Base-by-base conservation (phyloP, 768 basidiomycete species). In the Collybiopsis confluens region DNA sequence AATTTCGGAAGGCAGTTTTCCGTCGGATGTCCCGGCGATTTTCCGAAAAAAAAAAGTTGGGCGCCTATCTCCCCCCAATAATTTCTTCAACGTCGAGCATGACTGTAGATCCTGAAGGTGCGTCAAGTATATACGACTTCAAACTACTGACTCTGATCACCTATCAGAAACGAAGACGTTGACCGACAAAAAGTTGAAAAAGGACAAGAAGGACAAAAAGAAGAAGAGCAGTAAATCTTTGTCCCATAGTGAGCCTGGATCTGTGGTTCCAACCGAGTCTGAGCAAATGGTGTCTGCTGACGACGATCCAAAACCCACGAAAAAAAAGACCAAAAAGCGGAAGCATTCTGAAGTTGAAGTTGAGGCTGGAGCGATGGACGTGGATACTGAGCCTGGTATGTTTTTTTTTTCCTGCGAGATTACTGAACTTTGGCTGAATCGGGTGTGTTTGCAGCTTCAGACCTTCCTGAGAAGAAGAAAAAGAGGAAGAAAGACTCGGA, bases 251-350 rank as follows among this genome's bases (percentile, higher is more conserved):
- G 38, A 52, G 18, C 23, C 27, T 15, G 40, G 42, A 24, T 30
- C 50, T 40, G 40, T 30, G 11, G 30, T 47, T 35, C 49, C 36
- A 41, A 41, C n/a, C 18, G 49, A 38, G 13, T 27, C 49, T 33
- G 23, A 21, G 13, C 38, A 52, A 30, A 35, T 41, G 7, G 16
- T 26, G 23, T 42, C 50, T 2, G 20, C 23, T n/a, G 23, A 26
- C 26, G 26, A 48, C 26, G 47, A 26, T n/a, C 24, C 44, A 8
- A 52, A 43, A 15, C 2, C n/a, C 9, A 13, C 47, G 3, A 24
- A 37, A 37, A 65, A 59, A 61, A 65, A 69, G 46, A 55, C 52
- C 26, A 65, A 64, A 54, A 65, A 62, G 54, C 54, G 54, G 24
- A 62, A 56, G 43, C 56, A 49, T 37, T 36, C 52, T 7, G 54